phyloP scores from a whole-genome alignment of 345 rosid genomes.

The Gossypium longicalyx region DNA sequence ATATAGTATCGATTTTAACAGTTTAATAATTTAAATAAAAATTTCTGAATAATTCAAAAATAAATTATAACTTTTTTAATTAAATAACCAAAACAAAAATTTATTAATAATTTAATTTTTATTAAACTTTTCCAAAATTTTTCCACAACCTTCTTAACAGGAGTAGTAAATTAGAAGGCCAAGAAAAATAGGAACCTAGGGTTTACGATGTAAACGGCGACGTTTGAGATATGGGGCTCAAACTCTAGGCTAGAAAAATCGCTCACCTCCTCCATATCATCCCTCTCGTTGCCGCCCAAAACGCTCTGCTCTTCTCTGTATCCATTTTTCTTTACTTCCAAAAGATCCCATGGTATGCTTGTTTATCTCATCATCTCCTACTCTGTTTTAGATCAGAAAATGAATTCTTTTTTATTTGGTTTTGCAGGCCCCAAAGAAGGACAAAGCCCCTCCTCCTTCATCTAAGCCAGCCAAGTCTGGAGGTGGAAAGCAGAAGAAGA shows the following conservation, averaged over 20 bases:
- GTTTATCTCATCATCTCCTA: neutral
- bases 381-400: neutral
- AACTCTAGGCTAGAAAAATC: no score
- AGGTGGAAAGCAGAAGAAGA: constrained; percentile 70
- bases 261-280: neutral
- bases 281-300: neutral
- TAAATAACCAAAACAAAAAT: fast-evolving
- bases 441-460: constrained; percentile 70
- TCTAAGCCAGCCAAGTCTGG: constrained; percentile 50
- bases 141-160: no score
- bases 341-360: neutral
- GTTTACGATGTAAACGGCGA: no score
- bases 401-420: neutral
- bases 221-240: no score
- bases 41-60: fast-evolving
- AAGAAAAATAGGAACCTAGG: no score
- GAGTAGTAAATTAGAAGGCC: no score
- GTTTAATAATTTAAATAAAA: fast-evolving
- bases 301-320: no score
- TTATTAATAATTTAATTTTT: no score
- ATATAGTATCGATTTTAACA: no score
- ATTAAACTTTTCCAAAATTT: no score
- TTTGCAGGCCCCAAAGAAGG: constrained; percentile 66
- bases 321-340: neutral
- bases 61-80: no score